Percentiles rank a stretch among this genome's conserved stretches.
Evolutionary conservation across 768 basidiomycete genomes (phyloP).

Genomic region (Leccinum aurantiacum): DNA sequence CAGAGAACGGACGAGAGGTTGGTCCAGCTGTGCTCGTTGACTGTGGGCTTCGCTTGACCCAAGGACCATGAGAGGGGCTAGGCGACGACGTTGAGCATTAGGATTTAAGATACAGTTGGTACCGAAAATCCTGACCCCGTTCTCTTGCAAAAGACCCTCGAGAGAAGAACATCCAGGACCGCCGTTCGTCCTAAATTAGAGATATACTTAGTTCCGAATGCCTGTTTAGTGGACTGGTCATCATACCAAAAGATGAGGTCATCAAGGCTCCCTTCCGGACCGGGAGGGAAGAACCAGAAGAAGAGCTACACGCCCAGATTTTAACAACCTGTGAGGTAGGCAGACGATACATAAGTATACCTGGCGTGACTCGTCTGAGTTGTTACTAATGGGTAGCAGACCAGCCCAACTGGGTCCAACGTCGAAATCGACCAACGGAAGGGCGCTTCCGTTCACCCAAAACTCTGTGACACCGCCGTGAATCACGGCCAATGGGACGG

Average conservation of each 20-base stretch:
- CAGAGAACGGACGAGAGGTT: constrained; percentile 73
- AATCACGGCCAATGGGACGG: neutral
- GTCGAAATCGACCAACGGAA: constrained; percentile 72
- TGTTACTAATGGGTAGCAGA: constrained; percentile 64
- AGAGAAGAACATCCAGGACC: constrained; percentile 78
- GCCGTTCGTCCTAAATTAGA: constrained; percentile 64
- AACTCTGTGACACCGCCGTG: constrained; percentile 46
- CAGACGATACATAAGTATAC: constrained; percentile 28
- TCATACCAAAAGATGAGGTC: constrained; percentile 73
- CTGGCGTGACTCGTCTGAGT: constrained; percentile 64
- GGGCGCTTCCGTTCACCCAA: constrained; percentile 62
- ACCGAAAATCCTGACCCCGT: constrained; percentile 50
- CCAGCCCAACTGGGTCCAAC: constrained; percentile 77
- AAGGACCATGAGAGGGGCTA: constrained; percentile 68
- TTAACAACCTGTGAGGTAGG: neutral
- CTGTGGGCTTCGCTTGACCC: constrained; percentile 63
- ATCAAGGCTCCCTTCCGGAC: constrained; percentile 66
- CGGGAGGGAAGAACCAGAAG: constrained; percentile 86
- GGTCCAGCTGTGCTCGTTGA: constrained; percentile 74
- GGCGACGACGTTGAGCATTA: neutral
- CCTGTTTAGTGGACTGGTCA: neutral
- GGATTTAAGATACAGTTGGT: constrained; percentile 16
- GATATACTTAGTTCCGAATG: neutral
- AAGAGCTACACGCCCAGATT: constrained; percentile 51
- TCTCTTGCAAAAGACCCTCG: constrained; percentile 71